Evolutionary conservation across 306 rosid genomes (phyloP), one percentile per base, ranked within the genome.

Genomic region (Potentilla sterilis): DNA sequence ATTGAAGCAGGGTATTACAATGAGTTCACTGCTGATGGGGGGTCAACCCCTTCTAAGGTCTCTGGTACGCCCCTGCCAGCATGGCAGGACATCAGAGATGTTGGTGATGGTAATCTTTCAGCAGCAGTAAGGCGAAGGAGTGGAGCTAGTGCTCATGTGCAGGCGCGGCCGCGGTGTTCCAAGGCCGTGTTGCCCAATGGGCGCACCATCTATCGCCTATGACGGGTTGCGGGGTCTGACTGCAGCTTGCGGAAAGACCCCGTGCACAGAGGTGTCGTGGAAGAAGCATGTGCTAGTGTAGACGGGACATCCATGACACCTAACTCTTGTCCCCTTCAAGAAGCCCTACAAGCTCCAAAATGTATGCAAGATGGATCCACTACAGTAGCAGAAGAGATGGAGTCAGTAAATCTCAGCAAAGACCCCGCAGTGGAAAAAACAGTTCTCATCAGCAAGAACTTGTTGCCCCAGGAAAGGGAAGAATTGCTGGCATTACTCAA

Each of bases 131-230:
- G 7, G 1, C 61, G n/a, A 21, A 32, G 4, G 15, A 10, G 28
- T 28, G 28, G 28, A 0, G 8, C 8, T 6, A 24, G 2, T 9
- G 65, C 9, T 0, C 28, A 0, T 4, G 38, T 7, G 0, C 19
- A 13, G 5, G 1, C 7, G 0, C 2, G 3, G 2, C 19, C 9
- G 0, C 0, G 38, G 5, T 24, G 65, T 12, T 10, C 19, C 0
- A 59, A 1, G 7, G 38, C 28, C 0, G 7, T 59, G 18, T 0
- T 59, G 3, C 18, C 38, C 0, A 13, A 59, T 4, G 19, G 38
- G 7, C 3, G 38, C 38, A 59, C 38, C 16, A 24, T 24, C 2
- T 58, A 58, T 5, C 14, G 14, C 7, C 24, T 58, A 58, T 58
- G 64, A 58, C 18, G 3, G 64, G 37, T 1, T 24, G 8, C 15